Evolutionary conservation across 1,139 yeast genomes (phyloP).

Genomic region (Yamadazyma kanchanaburiensis): DNA sequence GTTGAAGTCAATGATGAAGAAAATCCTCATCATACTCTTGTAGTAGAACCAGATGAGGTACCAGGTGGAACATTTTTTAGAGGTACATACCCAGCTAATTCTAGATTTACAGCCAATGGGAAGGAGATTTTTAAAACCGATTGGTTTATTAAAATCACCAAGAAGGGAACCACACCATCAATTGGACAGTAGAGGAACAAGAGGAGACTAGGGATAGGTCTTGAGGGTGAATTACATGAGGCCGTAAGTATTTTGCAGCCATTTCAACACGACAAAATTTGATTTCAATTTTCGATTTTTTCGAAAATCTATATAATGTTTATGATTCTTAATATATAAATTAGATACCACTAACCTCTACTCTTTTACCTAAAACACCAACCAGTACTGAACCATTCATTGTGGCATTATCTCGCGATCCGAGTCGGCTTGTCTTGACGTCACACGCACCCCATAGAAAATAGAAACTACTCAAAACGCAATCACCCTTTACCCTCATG

Average conservation of each 20-base stretch:
- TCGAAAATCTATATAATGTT: too few species aligned
- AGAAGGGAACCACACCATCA: slow-evolving; percentile 20
- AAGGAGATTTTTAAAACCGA: slow-evolving; percentile 21
- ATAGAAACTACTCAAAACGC: too few species aligned
- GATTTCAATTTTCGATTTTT: too few species aligned
- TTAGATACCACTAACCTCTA: too few species aligned
- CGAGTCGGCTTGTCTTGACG: too few species aligned
- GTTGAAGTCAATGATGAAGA: slow-evolving; percentile 17
- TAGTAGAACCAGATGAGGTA: slow-evolving; percentile 28
- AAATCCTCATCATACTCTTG: slow-evolving; percentile 16
- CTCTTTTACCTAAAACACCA: too few species aligned
- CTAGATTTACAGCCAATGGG: slow-evolving; percentile 26
- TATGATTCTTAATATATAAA: too few species aligned
- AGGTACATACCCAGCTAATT: slow-evolving; percentile 29
- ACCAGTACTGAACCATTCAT: too few species aligned
- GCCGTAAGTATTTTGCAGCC: not conserved
- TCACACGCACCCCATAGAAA: too few species aligned
- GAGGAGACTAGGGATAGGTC: not conserved
- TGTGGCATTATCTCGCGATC: too few species aligned
- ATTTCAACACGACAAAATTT: not conserved
- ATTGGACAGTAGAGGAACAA: slow-evolving; percentile 1
- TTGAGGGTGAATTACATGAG: not conserved
- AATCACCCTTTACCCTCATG: slow-evolving; percentile 18
- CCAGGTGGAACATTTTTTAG: slow-evolving; percentile 35
- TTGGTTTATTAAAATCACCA: slow-evolving; percentile 27